These are phyloP conservation scores for Onygenales sp. DNA, from an alignment of 2,329 filamentous ascomycete species.

Conservation along the genomic window DNA sequence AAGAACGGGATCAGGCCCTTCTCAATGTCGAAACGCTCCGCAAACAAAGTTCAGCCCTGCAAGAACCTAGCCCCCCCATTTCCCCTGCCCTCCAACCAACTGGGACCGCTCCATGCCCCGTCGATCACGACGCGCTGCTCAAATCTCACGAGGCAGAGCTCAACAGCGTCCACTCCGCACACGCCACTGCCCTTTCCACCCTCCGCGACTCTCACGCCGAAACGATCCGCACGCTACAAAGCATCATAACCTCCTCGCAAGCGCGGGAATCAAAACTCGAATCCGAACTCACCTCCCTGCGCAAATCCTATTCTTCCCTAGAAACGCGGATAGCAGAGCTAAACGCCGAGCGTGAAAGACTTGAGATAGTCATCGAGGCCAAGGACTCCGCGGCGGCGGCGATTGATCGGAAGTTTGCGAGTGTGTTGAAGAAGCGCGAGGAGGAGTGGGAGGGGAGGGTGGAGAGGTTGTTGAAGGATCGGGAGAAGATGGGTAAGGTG, in stretches of 20 bases:
- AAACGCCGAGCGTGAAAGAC: constrained; percentile 23
- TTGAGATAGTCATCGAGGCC: constrained; percentile 25
- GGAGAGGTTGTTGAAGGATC: constrained; percentile 31
- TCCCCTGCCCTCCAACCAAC: constrained; percentile 17
- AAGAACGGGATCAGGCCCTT: constrained; percentile 23
- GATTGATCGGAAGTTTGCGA: constrained; percentile 30
- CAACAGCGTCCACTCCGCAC: constrained; percentile 26
- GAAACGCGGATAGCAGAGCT: constrained; percentile 20
- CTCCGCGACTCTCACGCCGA: constrained; percentile 29
- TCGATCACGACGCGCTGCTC: constrained; percentile 15
- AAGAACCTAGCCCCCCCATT: constrained; percentile 23
- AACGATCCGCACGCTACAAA: constrained; percentile 26
- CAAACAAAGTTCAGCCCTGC: constrained; percentile 15
- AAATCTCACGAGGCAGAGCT: constrained; percentile 27
- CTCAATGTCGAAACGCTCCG: constrained; percentile 22
- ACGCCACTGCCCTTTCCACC: constrained; percentile 26
- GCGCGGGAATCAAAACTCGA: constrained; percentile 25
- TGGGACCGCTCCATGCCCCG: background rate
- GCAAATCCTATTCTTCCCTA: constrained; percentile 13
- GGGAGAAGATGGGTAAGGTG: constrained; percentile 30
- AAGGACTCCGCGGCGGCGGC: constrained; percentile 32
- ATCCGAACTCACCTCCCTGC: constrained; percentile 22
- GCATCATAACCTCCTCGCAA: constrained; percentile 24
- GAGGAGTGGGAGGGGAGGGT: constrained; percentile 34
- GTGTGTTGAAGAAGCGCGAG: constrained; percentile 33